A percentile compares a stretch with the other conserved stretches of the same genome.
Conservation (phyloP, 192 early-diverging fungal species). For the Backusella tarrabulga region DNA sequence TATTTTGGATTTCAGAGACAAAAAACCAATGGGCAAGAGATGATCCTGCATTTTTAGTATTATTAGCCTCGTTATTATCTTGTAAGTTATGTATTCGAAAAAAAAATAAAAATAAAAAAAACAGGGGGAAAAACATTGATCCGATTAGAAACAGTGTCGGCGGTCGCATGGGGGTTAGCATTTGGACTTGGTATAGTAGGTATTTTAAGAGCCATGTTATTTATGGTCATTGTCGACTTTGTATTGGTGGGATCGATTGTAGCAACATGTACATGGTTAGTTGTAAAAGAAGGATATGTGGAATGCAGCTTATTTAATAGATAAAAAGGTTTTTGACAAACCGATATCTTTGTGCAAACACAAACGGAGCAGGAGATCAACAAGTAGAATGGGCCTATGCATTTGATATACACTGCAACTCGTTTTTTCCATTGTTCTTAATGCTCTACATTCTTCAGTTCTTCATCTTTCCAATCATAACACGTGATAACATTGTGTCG, state of each 20-base stretch:
- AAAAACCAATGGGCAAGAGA: slow-evolving; percentile 99
- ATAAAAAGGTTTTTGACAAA: slow-evolving; percentile 69
- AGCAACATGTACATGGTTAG: slow-evolving; percentile 66
- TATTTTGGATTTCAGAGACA: slow-evolving; percentile 65
- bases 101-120: not conserved
- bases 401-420: slow-evolving; percentile 97
- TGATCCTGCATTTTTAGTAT: slow-evolving; percentile 91
- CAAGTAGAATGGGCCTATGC: slow-evolving; percentile 95
- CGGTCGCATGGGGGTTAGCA: slow-evolving; percentile 79
- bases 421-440: slow-evolving; percentile 88
- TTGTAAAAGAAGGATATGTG: slow-evolving; percentile 8
- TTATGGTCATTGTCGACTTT: slow-evolving; percentile 84
- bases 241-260: slow-evolving; percentile 68
- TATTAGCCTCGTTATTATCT: slow-evolving; percentile 64
- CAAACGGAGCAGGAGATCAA: slow-evolving; percentile 79
- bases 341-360: slow-evolving; percentile 74
- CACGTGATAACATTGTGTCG: slow-evolving; percentile 76
- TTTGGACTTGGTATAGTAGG: slow-evolving; percentile 68
- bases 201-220: slow-evolving; percentile 70
- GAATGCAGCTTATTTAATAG: not conserved
- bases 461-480: slow-evolving; percentile 85
- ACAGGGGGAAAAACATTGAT: not conserved
- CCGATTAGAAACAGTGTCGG: slow-evolving; percentile 55
- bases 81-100: slow-evolving; percentile 42
- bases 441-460: slow-evolving; percentile 91